Evolutionary conservation across 352 stramenopile genomes (phyloP).

Genomic region (Phytophthora citricola): DNA sequence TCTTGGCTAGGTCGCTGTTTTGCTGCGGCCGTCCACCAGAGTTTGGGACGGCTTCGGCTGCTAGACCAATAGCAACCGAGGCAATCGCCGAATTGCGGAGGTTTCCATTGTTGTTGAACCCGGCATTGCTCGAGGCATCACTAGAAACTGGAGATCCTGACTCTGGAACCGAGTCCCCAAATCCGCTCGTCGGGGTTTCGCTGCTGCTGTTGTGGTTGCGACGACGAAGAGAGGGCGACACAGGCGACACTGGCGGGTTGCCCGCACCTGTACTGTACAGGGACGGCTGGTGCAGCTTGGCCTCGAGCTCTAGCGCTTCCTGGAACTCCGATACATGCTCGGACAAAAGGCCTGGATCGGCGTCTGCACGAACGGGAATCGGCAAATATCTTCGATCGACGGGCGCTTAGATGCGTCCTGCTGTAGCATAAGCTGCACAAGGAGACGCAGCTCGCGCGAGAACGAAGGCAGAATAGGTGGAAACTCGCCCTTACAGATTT

Average conservation of each 20-base stretch:
- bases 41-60: constrained; percentile 46
- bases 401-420: constrained; percentile 86
- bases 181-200: constrained; percentile 41
- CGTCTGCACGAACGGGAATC: constrained; percentile 86
- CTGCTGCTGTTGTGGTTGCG: constrained; percentile 60
- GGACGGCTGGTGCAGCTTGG: constrained; percentile 87
- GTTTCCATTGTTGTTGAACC: constrained; percentile 46
- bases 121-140: constrained; percentile 52
- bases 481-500: constrained; percentile 91
- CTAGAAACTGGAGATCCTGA: constrained; percentile 55
- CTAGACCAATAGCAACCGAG: constrained; percentile 56
- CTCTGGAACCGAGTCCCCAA: constrained; percentile 36
- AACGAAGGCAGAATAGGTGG: constrained; percentile 79
- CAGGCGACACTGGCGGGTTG: constrained; percentile 45
- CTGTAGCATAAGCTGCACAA: constrained; percentile 90
- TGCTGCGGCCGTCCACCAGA: constrained; percentile 38
- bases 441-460: constrained; percentile 80
- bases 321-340: constrained; percentile 89
- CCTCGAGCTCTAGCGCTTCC: constrained; percentile 84
- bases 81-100: constrained; percentile 69
- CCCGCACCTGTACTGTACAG: constrained; percentile 54
- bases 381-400: constrained; percentile 91
- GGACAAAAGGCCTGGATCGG: constrained; percentile 87
- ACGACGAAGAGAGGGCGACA: constrained; percentile 48
- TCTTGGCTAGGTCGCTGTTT: constrained; percentile 48